These are phyloP conservation scores for Priceomyces haplophilus DNA, from an alignment of 805 yeast genomes.

Conservation along the genomic window DNA sequence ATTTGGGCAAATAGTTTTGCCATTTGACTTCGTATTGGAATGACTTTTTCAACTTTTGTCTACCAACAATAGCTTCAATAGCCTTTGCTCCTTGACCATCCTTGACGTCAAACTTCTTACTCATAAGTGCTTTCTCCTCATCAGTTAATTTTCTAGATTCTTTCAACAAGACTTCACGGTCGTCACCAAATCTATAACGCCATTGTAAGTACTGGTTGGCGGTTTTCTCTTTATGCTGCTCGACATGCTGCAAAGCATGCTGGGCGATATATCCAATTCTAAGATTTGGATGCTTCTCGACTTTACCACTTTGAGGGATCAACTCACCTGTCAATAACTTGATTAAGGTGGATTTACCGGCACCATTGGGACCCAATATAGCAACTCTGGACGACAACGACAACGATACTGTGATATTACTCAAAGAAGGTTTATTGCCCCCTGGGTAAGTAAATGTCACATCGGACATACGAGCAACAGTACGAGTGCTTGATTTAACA, in stretches of 20 bases:
- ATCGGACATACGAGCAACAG: conserved; percentile 82
- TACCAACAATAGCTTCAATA: conserved; percentile 93
- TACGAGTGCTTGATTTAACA: conserved; percentile 89
- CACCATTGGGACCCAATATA: conserved; percentile 96
- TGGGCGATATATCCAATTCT: conserved; percentile 99
- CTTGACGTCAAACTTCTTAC: conserved; percentile 69
- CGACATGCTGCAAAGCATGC: conserved; percentile 96
- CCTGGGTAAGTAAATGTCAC: conserved; percentile 92
- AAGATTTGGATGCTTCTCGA: conserved; percentile 96
- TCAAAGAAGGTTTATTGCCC: conserved; percentile 75
- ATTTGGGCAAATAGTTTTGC: conserved; percentile 81
- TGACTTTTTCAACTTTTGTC: conserved; percentile 93
- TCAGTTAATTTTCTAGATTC: conserved; percentile 86
- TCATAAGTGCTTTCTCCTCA: conserved; percentile 71
- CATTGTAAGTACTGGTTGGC: conserved; percentile 97
- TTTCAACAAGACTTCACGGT: conserved; percentile 91
- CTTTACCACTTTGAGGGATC: conserved; percentile 81
- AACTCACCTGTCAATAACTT: conserved; percentile 91
- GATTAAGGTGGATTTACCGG: conserved; percentile 95
- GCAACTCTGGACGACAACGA: conserved; percentile 97
- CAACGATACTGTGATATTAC: conserved; percentile 80
- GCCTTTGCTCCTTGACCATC: conserved; percentile 89
- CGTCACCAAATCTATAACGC: conserved; percentile 98
- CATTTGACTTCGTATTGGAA: conserved; percentile 97
- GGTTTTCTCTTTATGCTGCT: conserved; percentile 94